Base-by-base conservation (phyloP, 177 flowering plant genomes). In the Vitis hybrid region DNA sequence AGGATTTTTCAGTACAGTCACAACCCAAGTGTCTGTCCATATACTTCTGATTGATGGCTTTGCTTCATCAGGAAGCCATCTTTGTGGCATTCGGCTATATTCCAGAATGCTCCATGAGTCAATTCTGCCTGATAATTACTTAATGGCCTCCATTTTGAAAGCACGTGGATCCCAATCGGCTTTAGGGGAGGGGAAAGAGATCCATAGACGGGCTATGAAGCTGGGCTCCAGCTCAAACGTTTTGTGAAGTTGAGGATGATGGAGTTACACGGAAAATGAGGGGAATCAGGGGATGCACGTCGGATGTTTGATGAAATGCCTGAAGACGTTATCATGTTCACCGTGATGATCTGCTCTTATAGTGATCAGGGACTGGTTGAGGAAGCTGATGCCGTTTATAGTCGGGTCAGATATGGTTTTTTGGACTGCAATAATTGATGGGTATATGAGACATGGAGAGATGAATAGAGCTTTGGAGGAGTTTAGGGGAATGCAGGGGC, bases 401-500 rank as follows among this genome's bases (percentile, higher is more conserved):
- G 65, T n/a, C 17, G 23, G 18, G 65, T 78, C 4, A 11, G 83
- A 80, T 51, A 76, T 72, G 2, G 76, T 80, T 19, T 83, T 82
- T 72, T 83, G 84, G 86, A 83, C 82, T 0, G 79, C 82, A 0
- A 79, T 79, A 84, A 77, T 83, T 55, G 72, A 81, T 71, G 84
- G 84, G 67, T 66, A 72, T 14, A 81, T 77, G 52, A 68, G 75
- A 56, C 71, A 69, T 71, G 82, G 80, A 18, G 74, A 79, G 52
- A 75, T 75, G 78, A 72, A 72, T 26, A 67, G 50, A 71, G 85
- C 79, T 3, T 68, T 82, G 66, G 74, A 63, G 66, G 26, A 72
- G 60, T 82, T 82, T 55, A 75, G 79, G 65, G 17, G 70, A 55
- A 82, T 82, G 85, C 81, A 78, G 26, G 26, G 26, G 26, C 2